These are phyloP conservation scores for Tulasnella sp. DNA, from an alignment of 768 basidiomycete species.

Conservation along the genomic window DNA sequence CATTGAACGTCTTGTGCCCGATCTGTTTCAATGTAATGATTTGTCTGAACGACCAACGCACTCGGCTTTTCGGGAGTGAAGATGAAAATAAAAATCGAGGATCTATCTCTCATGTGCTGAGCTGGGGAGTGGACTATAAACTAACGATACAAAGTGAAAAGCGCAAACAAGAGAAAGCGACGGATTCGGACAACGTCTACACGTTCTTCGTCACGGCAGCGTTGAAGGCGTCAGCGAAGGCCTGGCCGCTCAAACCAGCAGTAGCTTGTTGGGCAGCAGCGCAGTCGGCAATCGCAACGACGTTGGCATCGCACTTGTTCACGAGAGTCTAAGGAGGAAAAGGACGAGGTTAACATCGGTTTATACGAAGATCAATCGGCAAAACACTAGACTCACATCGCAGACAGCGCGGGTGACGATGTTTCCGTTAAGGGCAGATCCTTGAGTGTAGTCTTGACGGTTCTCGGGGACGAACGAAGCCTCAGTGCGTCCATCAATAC, in stretches of 20 bases:
- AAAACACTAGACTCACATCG: neutral
- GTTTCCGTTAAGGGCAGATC: slow-evolving; percentile 16
- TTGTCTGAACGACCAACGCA: neutral
- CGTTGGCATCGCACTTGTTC: slow-evolving; percentile 23
- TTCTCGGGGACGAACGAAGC: slow-evolving; percentile 19
- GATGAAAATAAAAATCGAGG: neutral
- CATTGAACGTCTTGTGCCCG: too few species aligned
- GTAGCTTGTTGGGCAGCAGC: slow-evolving; percentile 12
- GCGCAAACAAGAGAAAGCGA: neutral
- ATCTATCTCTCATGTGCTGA: slow-evolving; percentile 5
- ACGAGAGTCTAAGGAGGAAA: neutral
- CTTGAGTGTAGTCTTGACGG: slow-evolving; percentile 14
- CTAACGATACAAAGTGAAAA: neutral
- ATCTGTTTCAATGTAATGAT: neutral
- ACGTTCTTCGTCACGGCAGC: slow-evolving; percentile 9
- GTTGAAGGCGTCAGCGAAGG: slow-evolving; percentile 22
- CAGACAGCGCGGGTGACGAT: slow-evolving; percentile 20
- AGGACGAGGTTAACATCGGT: neutral
- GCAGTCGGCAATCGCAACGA: slow-evolving; percentile 15
- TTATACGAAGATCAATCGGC: neutral
- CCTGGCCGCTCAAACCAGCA: slow-evolving; percentile 15
- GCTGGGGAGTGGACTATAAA: neutral
- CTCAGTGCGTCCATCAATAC: slow-evolving; percentile 21
- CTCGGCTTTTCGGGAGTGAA: neutral
- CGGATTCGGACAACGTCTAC: neutral